Evolutionary conservation across 164 flowering plant genomes (phyloP).

Genomic region (Vitis riparia): DNA sequence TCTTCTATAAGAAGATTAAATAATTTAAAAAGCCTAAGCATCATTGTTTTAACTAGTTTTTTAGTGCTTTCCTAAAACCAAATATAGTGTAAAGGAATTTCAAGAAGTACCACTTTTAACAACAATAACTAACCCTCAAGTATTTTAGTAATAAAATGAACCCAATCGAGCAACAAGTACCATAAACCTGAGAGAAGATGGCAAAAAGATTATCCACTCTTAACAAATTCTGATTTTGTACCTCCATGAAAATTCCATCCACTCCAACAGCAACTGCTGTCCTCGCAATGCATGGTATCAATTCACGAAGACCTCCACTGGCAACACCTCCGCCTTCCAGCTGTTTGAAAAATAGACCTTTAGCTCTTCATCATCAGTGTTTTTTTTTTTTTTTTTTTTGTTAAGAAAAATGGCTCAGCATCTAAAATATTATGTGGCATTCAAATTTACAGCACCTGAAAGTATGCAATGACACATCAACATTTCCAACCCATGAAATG

Average conservation of each 20-base stretch:
- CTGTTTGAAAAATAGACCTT: slow-evolving; percentile 27
- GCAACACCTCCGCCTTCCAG: slow-evolving; percentile 98
- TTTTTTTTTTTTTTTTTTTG: no score
- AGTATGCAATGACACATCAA: no score
- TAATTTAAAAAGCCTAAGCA: no score
- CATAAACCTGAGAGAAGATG: background rate
- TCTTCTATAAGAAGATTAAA: no score
- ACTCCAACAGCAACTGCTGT: slow-evolving; percentile 97
- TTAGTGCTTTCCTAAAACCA: no score
- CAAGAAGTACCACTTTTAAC: background rate
- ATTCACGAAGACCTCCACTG: slow-evolving; percentile 96
- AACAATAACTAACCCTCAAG: no score
- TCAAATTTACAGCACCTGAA: no score
- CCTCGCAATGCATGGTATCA: slow-evolving; percentile 97
- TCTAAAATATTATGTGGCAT: no score
- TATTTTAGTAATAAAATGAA: no score
- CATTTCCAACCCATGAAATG: no score
- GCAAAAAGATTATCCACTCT: background rate
- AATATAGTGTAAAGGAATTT: background rate
- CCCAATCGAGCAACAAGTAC: background rate
- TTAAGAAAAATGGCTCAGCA: no score
- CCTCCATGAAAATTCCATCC: slow-evolving; percentile 99
- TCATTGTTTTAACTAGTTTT: no score
- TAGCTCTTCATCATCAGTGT: background rate
- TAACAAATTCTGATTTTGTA: slow-evolving; percentile 19